phyloP scores from a whole-genome alignment of 495 filamentous ascomycete genomes.

The Halenospora varia region DNA sequence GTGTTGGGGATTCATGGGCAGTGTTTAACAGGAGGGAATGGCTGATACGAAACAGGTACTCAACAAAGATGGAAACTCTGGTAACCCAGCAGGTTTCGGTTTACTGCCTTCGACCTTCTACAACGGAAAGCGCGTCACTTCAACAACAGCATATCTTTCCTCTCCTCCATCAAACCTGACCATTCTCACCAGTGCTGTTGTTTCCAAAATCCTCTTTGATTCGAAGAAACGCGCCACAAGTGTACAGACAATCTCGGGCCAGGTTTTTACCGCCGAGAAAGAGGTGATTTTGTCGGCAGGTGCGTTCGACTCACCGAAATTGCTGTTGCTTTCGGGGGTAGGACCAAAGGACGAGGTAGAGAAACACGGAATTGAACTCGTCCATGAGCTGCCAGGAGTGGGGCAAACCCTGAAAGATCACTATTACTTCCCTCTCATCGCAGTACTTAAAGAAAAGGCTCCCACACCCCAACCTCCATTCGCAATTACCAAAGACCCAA shows the following conservation, averaged over 20 bases:
- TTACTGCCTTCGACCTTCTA: conserved; percentile 51
- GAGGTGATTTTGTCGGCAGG: conserved; percentile 57
- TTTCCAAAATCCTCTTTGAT: conserved; percentile 48
- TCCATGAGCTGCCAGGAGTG: conserved; percentile 43
- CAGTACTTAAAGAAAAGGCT: not conserved
- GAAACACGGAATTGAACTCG: conserved; percentile 42
- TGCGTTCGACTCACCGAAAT: conserved; percentile 48
- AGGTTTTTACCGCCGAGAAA: conserved; percentile 34
- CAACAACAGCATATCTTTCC: conserved; percentile 34
- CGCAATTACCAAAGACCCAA: not conserved
- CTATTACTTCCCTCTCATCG: not conserved
- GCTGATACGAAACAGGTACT: conserved; percentile 47
- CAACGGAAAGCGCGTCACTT: conserved; percentile 49
- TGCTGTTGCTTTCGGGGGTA: conserved; percentile 72
- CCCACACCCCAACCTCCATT: not conserved
- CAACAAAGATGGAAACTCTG: conserved; percentile 50
- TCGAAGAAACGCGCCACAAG: conserved; percentile 36
- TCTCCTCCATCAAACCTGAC: conserved; percentile 38
- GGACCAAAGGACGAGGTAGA: conserved; percentile 51
- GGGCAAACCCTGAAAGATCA: conserved; percentile 58
- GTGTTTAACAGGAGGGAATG: conserved; percentile 39
- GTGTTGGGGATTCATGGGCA: conserved; percentile 42
- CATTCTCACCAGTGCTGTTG: conserved; percentile 41
- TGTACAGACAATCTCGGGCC: conserved; percentile 20
- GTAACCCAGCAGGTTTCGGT: conserved; percentile 51